A percentile compares a stretch with the other conserved stretches of the same genome.
phyloP scores from a whole-genome alignment of 176 grass and related monocot species.

The Carex pumila region DNA sequence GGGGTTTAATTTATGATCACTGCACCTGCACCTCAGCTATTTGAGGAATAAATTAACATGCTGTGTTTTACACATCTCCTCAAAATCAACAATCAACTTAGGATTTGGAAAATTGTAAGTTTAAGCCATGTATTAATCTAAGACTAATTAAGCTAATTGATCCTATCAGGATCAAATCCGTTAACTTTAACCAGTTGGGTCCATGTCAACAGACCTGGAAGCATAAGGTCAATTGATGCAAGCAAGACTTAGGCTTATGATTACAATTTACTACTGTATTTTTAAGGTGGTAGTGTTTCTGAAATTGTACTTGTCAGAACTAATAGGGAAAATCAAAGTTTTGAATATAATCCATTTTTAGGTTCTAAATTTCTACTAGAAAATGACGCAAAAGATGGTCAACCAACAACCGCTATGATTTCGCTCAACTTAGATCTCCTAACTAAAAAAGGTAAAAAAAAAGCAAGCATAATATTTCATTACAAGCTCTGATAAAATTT shows the following conservation, averaged over 20 bases:
- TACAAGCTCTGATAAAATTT: background rate
- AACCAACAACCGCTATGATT: background rate
- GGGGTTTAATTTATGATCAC: background rate
- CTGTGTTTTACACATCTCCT: background rate
- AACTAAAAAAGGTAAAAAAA: background rate
- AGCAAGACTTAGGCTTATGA: background rate
- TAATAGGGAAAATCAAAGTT: background rate
- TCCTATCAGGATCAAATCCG: background rate
- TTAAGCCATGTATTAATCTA: background rate
- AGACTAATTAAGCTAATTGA: background rate
- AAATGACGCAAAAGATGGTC: background rate
- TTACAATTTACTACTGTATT: background rate
- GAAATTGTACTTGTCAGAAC: background rate
- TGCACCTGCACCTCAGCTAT: conserved; percentile 13
- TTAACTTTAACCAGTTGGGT: background rate
- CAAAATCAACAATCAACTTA: background rate
- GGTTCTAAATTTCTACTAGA: background rate
- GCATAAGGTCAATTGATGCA: background rate
- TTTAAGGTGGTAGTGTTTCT: background rate
- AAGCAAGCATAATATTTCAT: background rate
- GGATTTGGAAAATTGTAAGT: background rate
- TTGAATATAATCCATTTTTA: background rate
- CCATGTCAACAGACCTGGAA: background rate
- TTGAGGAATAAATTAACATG: conserved; percentile 8
- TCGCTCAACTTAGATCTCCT: background rate